Evolutionary conservation across 805 yeast species (phyloP), one percentile per base, ranked within the genome.

Genomic region (Clavispora santaluciae): DNA sequence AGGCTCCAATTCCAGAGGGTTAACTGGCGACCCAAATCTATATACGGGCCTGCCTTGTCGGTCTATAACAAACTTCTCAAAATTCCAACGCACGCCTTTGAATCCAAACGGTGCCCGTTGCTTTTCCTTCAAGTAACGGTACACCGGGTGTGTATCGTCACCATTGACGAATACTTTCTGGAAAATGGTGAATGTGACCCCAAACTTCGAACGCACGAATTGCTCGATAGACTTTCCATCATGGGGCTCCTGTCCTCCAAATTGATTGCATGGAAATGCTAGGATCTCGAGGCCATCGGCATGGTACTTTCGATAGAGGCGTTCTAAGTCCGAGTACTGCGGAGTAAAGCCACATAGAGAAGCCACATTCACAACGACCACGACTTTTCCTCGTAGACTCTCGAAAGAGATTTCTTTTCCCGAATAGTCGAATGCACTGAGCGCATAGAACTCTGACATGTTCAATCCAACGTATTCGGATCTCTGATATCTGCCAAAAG

Each of bases 251-350:
- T 93, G 84, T 53, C 76, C 68, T 18, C 84, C 90, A 59, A 89
- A 89, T 60, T 88, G 96, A 66, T 87, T 86, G 64, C 96, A 86
- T 23, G 97, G 97, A 75, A 89, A 88, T 0, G 89, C 96, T 25
- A 89, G 49, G 21, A 89, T 72, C 34, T 66, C 78, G 18, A 90
- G 68, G 1, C 86, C 95, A 46, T 74, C 56, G 36, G 73, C 77
- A 39, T 73, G 64, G 64, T 82, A 85, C 57, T 79, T 78, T 45
- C 79, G 66, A 66, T 86, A 80, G 11, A 89, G 63, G 30, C 60
- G 65, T 63, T 89, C 90, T 25, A 89, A 66, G 39, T 81, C 91
- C 39, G 70, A 65, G 60, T 83, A 85, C 33, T 51, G 53, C 16
- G 53, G 53, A n/a, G 51, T 37, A 41, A 42, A 51, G 12, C 56